A percentile compares a stretch with the other conserved stretches of the same genome.
phyloP scores from a whole-genome alignment of 2,329 filamentous ascomycete genomes.

The Aspergillus neotritici region DNA sequence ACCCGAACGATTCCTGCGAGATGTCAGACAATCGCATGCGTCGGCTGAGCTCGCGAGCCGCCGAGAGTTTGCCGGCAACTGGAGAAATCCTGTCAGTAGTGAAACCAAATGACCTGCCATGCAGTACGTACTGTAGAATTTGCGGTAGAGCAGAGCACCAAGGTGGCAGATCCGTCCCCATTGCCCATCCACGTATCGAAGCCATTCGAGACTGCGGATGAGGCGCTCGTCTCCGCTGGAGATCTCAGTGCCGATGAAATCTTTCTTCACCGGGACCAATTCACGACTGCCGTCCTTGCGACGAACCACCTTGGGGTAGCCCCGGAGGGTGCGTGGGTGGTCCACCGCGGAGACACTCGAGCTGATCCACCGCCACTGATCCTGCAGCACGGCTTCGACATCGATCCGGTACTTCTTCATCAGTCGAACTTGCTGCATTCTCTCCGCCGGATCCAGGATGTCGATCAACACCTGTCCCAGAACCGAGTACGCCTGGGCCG shows the following conservation, averaged over 20 bases:
- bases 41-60: conserved; percentile 50
- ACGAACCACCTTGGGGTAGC: conserved; percentile 45
- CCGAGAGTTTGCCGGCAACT: conserved; percentile 42
- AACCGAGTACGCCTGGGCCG: conserved; percentile 60
- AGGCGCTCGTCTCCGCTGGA: conserved; percentile 63
- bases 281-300: conserved; percentile 44
- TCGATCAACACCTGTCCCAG: conserved; percentile 73
- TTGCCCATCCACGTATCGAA: conserved; percentile 65
- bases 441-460: conserved; percentile 60
- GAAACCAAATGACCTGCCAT: not conserved
- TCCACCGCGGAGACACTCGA: conserved; percentile 31
- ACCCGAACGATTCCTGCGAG: conserved; percentile 37
- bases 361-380: conserved; percentile 52
- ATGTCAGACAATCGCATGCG: conserved; percentile 48
- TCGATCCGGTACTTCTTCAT: conserved; percentile 72
- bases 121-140: conserved; percentile 71
- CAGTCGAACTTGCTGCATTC: conserved; percentile 63
- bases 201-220: conserved; percentile 80
- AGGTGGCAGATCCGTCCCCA: conserved; percentile 66
- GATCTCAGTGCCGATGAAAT: conserved; percentile 62
- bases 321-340: conserved; percentile 23
- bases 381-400: conserved; percentile 64
- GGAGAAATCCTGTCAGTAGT: conserved; percentile 4
- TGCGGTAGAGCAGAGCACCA: conserved; percentile 70
- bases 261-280: conserved; percentile 60